Evolutionary conservation across 805 yeast genomes (phyloP).

Genomic region (Kockiozyma suomiensis): DNA sequence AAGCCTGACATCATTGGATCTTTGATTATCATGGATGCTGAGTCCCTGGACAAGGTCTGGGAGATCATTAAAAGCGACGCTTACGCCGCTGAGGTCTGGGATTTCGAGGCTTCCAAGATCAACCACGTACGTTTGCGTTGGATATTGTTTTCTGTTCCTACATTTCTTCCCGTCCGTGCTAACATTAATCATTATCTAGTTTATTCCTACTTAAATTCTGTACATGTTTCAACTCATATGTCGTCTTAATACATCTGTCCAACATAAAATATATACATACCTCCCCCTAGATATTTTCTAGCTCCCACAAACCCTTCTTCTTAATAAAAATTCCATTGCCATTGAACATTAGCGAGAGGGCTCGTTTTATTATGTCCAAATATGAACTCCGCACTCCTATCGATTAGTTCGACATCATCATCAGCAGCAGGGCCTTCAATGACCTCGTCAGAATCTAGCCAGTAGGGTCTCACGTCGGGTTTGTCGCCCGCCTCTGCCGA

Average conservation of each 20-base stretch:
- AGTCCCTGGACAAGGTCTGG: conserved; percentile 17
- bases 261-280: background rate
- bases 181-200: background rate
- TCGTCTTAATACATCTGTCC: background rate
- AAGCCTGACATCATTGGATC: conserved; percentile 18
- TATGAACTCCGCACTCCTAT: background rate
- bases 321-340: background rate
- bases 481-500: background rate
- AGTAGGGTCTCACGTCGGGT: background rate
- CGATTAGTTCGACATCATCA: background rate
- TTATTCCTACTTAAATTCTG: background rate
- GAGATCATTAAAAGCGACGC: conserved; percentile 13
- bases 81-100: conserved; percentile 19
- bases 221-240: background rate
- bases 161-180: no score
- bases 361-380: background rate
- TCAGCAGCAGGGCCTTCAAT: background rate
- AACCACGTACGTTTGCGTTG: conserved; percentile 15
- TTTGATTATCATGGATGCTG: conserved; percentile 15
- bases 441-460: background rate
- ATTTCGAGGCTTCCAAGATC: conserved; percentile 13
- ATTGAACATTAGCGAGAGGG: background rate
- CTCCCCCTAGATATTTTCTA: background rate
- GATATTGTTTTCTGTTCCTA: no score
- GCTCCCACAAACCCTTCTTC: background rate